phyloP scores from a whole-genome alignment of 2,329 filamentous ascomycete genomes.

The Apiospora pterosperma region DNA sequence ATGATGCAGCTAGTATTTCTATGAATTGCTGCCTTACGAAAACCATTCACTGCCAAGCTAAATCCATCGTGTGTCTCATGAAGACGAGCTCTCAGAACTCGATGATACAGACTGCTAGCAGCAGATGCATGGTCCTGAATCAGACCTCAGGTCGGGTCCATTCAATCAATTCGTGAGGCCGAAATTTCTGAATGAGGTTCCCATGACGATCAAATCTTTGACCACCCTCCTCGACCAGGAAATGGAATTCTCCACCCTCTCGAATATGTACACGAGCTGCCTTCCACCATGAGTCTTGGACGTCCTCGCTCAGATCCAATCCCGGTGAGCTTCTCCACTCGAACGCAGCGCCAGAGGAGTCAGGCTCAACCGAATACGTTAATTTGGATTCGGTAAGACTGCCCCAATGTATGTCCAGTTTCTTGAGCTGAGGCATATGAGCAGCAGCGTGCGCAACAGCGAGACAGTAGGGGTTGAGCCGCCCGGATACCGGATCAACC shows the following conservation, averaged over 20 bases:
- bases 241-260: not conserved
- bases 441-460: not conserved
- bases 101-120: not conserved
- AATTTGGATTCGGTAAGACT: accelerated
- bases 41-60: too few relatives aligned
- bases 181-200: accelerated
- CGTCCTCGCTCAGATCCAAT: not conserved
- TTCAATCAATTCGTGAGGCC: not conserved
- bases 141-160: not conserved
- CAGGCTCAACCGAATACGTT: not conserved
- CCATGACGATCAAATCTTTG: not conserved
- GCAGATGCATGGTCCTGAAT: not conserved
- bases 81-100: too few relatives aligned
- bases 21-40: too few relatives aligned
- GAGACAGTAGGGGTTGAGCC: not conserved
- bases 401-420: not conserved
- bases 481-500: not conserved
- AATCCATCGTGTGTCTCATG: too few relatives aligned
- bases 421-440: not conserved
- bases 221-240: not conserved
- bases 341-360: not conserved
- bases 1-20: too few relatives aligned
- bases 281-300: not conserved
- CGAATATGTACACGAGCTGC: not conserved
- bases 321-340: not conserved